Evolutionary conservation across 2,329 filamentous ascomycete genomes (phyloP).

Genomic region (Epicoccum nigrum): DNA sequence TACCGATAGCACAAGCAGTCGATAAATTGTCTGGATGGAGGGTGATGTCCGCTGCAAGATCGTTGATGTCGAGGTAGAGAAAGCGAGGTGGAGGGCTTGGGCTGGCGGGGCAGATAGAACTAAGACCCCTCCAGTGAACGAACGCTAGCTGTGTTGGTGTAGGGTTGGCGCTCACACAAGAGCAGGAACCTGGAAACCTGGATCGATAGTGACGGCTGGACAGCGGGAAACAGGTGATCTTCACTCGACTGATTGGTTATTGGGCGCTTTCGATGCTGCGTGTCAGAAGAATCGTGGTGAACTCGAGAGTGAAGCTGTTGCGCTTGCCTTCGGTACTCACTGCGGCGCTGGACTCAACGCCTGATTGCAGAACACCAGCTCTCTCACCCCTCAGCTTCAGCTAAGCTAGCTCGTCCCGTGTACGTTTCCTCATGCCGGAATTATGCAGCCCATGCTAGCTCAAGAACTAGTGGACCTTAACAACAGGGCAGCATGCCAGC

Average conservation of each 20-base stretch:
- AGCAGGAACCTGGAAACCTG: conserved; percentile 7
- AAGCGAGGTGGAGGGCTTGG: conserved; percentile 30
- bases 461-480: conserved; percentile 28
- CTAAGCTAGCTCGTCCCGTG: conserved; percentile 45
- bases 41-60: conserved; percentile 23
- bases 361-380: conserved; percentile 18
- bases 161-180: conserved; percentile 27
- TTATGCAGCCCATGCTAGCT: conserved; percentile 36
- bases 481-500: conserved; percentile 25
- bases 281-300: neutral
- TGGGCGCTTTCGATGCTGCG: conserved; percentile 4
- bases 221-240: neutral
- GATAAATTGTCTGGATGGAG: conserved; percentile 24
- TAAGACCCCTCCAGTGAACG: conserved; percentile 41
- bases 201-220: conserved; percentile 5
- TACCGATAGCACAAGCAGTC: conserved; percentile 33
- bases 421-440: conserved; percentile 47
- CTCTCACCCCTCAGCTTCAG: conserved; percentile 15
- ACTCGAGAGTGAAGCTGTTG: conserved; percentile 9
- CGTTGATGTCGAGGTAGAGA: conserved; percentile 30
- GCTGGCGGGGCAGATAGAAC: conserved; percentile 41
- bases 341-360: conserved; percentile 9
- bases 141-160: conserved; percentile 37
- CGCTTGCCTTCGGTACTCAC: conserved; percentile 17
- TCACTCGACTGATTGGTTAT: conserved; percentile 1